Conservation (phyloP, 164 flowering plant genomes). For the Platanus orientalis region DNA sequence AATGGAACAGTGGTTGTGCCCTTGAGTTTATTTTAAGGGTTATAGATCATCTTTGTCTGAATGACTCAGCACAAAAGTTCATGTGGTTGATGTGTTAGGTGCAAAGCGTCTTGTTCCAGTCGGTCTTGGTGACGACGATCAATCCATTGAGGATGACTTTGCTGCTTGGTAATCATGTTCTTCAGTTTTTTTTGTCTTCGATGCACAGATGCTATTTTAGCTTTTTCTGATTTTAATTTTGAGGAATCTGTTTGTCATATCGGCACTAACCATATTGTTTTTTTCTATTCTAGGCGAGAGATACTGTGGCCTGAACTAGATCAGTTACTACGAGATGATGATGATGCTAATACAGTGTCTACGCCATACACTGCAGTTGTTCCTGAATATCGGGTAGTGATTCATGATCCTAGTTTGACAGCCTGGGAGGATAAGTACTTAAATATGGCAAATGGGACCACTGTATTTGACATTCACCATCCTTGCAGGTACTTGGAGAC, state of each 20-base stretch:
- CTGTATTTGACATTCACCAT: conserved; percentile 68
- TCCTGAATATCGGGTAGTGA: conserved; percentile 68
- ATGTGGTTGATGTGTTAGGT: conserved; percentile 9
- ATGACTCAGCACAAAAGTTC: neutral
- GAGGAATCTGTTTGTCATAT: too few relatives aligned
- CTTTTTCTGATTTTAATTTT: neutral
- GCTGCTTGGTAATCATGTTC: conserved; percentile 56
- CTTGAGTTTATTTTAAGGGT: neutral
- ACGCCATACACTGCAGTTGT: conserved; percentile 83
- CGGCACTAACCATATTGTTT: neutral
- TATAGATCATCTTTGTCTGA: neutral
- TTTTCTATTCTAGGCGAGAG: conserved; percentile 53
- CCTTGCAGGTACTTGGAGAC: conserved; percentile 71
- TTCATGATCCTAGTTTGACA: conserved; percentile 40
- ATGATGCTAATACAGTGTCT: conserved; percentile 45
- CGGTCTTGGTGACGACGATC: conserved; percentile 39
- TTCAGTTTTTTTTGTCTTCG: neutral
- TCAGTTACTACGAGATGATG: conserved; percentile 59
- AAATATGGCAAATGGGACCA: conserved; percentile 51
- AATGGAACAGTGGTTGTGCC: neutral
- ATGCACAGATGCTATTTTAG: neutral
- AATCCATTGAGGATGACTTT: conserved; percentile 92
- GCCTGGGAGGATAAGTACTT: conserved; percentile 26
- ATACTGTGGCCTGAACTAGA: conserved; percentile 81
- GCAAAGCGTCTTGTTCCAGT: conserved; percentile 24